Percentiles rank a stretch among this genome's conserved stretches.
These are phyloP conservation scores for Aspergillus tubingensis DNA, from an alignment of 2,329 filamentous ascomycete species.

Conservation along the genomic window DNA sequence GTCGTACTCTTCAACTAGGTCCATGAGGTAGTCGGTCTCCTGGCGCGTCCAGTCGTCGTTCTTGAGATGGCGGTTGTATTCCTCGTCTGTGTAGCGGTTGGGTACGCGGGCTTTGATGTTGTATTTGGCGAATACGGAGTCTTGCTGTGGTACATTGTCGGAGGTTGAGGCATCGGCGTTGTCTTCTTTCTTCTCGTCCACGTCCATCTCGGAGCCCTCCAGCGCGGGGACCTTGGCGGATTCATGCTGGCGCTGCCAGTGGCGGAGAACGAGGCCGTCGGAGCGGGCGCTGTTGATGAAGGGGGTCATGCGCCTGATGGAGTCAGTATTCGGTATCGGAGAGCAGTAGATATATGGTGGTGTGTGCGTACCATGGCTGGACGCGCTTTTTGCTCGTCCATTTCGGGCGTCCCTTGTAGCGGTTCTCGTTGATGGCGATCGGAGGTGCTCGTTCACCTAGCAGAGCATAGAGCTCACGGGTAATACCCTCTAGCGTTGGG, in stretches of 20 bases:
- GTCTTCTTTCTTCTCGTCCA: constrained; percentile 42
- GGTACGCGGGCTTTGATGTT: constrained; percentile 79
- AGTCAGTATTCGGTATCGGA: background rate
- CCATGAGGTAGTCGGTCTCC: constrained; percentile 89
- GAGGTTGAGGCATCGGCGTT: constrained; percentile 26
- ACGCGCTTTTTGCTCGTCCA: constrained; percentile 48
- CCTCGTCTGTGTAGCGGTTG: constrained; percentile 75
- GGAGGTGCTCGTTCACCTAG: constrained; percentile 55
- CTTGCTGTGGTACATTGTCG: constrained; percentile 41
- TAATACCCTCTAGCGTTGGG: constrained; percentile 48
- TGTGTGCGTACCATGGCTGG: constrained; percentile 46
- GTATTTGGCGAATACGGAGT: constrained; percentile 76
- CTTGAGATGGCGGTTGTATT: constrained; percentile 75
- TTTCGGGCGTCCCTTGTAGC: constrained; percentile 54
- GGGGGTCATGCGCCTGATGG: constrained; percentile 64
- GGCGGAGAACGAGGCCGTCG: constrained; percentile 70
- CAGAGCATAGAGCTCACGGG: constrained; percentile 53
- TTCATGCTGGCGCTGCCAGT: constrained; percentile 74
- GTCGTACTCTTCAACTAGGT: constrained; percentile 74
- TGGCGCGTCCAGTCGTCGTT: constrained; percentile 82
- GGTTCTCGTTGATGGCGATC: constrained; percentile 54
- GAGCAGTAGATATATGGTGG: background rate
- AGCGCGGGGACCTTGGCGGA: constrained; percentile 39
- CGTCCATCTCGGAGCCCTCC: constrained; percentile 42
- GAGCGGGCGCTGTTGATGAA: constrained; percentile 78